These are phyloP conservation scores for Plasmodium gaboni DNA, from an alignment of 169 alveolate species.

Conservation along the genomic window DNA sequence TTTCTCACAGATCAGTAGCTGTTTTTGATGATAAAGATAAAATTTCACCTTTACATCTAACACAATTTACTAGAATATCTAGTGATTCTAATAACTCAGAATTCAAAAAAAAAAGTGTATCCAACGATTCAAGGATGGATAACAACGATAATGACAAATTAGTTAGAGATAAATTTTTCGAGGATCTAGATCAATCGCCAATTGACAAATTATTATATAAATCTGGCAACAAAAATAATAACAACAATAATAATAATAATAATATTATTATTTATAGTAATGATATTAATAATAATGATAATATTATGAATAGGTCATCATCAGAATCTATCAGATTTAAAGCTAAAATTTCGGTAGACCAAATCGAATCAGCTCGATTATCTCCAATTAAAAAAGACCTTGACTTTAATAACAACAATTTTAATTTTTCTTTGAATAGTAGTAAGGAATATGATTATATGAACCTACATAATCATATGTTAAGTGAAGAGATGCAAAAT, in stretches of 20 bases:
- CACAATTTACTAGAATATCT: conserved; percentile 70
- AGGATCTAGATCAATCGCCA: conserved; percentile 18
- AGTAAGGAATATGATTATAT: not conserved
- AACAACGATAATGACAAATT: not conserved
- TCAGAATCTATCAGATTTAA: conserved; percentile 29
- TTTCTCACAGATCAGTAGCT: conserved; percentile 68
- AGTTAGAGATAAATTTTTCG: not conserved
- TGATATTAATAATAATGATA: conserved; percentile 5
- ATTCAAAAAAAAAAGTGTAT: conserved; percentile 24
- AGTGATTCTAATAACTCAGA: conserved; percentile 65
- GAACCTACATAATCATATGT: not conserved
- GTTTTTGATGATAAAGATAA: conserved; percentile 66
- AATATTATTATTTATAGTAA: no score
- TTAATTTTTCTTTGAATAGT: not conserved
- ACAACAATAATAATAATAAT: no score
- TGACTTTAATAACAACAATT: not conserved
- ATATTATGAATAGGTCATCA: conserved; percentile 8
- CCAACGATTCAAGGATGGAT: not conserved
- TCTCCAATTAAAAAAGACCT: conserved; percentile 34
- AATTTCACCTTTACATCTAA: conserved; percentile 50
- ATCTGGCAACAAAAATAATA: not conserved
- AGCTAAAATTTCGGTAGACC: conserved; percentile 29
- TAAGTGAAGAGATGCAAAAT: conserved; percentile 8
- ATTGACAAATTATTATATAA: conserved; percentile 53
- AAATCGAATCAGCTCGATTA: conserved; percentile 27